Evolutionary conservation across 805 yeast species (phyloP), one percentile per base, ranked within the genome.

Genomic region (Torulaspora microellipsoides): DNA sequence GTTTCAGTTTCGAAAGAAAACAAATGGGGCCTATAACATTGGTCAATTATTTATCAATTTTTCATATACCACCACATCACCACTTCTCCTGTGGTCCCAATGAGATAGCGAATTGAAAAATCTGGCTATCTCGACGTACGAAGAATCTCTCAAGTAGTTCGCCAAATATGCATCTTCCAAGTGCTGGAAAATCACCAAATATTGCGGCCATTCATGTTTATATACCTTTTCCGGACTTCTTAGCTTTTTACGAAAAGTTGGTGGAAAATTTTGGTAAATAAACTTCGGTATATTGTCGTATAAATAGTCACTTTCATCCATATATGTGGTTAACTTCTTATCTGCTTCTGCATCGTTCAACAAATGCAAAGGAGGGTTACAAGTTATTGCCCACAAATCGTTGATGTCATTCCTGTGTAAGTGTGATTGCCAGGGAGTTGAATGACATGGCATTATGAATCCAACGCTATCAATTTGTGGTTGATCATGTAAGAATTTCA

Each of bases 381-480:
- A 93, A 0, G 95, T 79, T 32, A 93, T 68, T 42, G 83, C 81
- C 95, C 96, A 85, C 1, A 81, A 48, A 10, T 76, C 73, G 0
- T 60, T 53, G 3, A 75, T 58, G 23, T 70, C 73, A 8, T 68
- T 61, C 15, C 85, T 66, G 57, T 90, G 95, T 32, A 93, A 65
- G 59, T 84, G 80, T 20, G 93, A 78, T 58, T 88, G 96, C 81
- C 93, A 85, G 2, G 99, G 99, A 0, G 97, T 91, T 0, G 98
- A 90, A 63, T 93, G 99, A 56, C 99, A 93, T 0, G 99, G 99
- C 59, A 90, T 88, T 12, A 93, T 63, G 53, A 93, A 86, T 0
- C 96, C 95, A 25, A 90, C 66, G 1, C 84, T 72, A 8, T 64
- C 48, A 8, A 77, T 71, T 3, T 59, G 53, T 3, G 65, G 55